phyloP scores from a whole-genome alignment of 352 stramenopile genomes.

The Pythium utonaiense region DNA sequence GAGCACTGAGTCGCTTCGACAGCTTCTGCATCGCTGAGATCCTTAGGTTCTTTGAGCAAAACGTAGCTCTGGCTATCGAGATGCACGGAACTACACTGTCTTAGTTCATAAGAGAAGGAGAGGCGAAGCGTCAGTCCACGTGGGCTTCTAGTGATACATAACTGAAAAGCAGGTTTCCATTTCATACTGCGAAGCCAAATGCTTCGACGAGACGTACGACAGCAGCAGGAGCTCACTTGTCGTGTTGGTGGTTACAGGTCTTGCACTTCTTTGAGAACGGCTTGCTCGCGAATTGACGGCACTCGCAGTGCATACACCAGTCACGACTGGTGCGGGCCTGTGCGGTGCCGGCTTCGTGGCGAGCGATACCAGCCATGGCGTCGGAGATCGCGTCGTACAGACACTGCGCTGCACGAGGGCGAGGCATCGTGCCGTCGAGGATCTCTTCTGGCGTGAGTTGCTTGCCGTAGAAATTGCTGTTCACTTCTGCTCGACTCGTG shows the following conservation, averaged over 20 bases:
- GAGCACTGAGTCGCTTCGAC: no score
- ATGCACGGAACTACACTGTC: no score
- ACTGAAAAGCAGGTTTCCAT: no score
- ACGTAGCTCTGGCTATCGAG: no score
- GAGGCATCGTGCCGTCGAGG: slow-evolving; percentile 51
- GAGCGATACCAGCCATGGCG: slow-evolving; percentile 65
- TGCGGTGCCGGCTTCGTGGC: slow-evolving; percentile 41
- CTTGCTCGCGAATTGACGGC: slow-evolving; percentile 54
- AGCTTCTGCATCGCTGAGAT: no score
- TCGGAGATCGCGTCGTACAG: slow-evolving; percentile 76
- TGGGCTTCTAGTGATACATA: no score
- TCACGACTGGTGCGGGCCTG: slow-evolving; percentile 22
- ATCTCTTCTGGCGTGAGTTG: slow-evolving; percentile 78
- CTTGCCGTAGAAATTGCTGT: slow-evolving; percentile 94
- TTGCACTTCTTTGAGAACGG: slow-evolving; percentile 81
- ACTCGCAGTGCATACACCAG: slow-evolving; percentile 50
- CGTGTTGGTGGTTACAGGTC: slow-evolving; percentile 56
- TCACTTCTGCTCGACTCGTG: slow-evolving; percentile 87
- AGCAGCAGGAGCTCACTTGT: slow-evolving; percentile 24
- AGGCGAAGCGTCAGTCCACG: no score
- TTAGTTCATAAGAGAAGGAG: no score
- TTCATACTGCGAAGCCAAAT: no score
- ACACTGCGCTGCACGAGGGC: slow-evolving; percentile 59
- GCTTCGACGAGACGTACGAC: no score
- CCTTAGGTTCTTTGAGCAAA: no score